Evolutionary conservation across 352 stramenopile species (phyloP), one percentile per base, ranked within the genome.

Genomic region (Phytopythium aichiense): DNA sequence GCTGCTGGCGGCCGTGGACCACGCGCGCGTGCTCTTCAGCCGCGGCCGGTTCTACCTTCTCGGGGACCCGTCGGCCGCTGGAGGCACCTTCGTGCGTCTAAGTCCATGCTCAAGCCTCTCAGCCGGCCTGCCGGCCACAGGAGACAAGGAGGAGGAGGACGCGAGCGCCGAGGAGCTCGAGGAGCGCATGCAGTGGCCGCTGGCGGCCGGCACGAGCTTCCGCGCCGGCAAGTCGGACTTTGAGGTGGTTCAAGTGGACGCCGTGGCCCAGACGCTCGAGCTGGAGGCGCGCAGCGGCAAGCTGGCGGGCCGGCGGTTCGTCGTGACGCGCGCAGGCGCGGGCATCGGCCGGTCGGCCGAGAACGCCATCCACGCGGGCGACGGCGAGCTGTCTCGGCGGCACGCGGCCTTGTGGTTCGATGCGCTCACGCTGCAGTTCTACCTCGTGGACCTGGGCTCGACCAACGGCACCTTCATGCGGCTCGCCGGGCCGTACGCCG

Each of bases 401-500:
- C 96, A 99, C 71, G 96, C 91, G 38, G 79, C 81, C 9, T 97
- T 99, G 65, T 87, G 96, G 69, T 98, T 97, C 61, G 78, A 97
- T 55, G 76, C 88, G 18, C 65, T 88, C 35, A 89, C 80, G 38
- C 76, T 81, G 58, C 71, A 76, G 50, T 94, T 94, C 64, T 94
- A 90, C 59, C 65, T 97, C 9, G 76, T 88, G 57, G 91, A 98
- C 63, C 64, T 97, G 28, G 79, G 85, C 22, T 96, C 87, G 30
- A 96, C 90, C 11, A 98, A 98, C 64, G 85, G 88, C 35, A 98
- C 96, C 49, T 99, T 98, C 76, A 98, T 99, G 92, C 93, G 97
- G 71, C 86, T 98, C 23, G 84, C 88, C 23, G 94, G 95, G 5
- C 94, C 91, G 37, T 98, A 98, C 71, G 75, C 83, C 35, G 92